Evolutionary conservation across 768 basidiomycete species (phyloP).

Genomic region (Boletus insuetus): DNA sequence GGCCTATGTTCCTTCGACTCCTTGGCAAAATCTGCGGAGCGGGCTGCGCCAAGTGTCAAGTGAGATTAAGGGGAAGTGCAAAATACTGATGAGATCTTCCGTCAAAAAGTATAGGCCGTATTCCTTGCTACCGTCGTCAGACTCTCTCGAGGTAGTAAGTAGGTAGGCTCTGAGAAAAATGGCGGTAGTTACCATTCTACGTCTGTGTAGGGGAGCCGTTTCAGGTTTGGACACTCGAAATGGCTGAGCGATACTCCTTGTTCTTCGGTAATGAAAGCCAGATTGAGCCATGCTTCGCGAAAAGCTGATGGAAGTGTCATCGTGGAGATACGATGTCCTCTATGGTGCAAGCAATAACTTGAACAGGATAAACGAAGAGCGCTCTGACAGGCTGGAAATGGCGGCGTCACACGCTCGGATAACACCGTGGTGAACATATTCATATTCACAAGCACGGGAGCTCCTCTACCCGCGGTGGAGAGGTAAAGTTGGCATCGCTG

Average conservation of each 20-base stretch:
- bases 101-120: constrained; percentile 26
- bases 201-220: constrained; percentile 17
- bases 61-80: no score
- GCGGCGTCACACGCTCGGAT: no score
- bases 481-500: constrained; percentile 8
- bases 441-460: constrained; percentile 17
- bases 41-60: no score
- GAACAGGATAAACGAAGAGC: constrained; percentile 17
- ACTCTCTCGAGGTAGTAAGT: constrained; percentile 6
- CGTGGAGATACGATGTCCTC: constrained; percentile 8
- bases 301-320: constrained; percentile 20
- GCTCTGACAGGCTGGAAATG: constrained; percentile 4
- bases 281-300: constrained; percentile 23
- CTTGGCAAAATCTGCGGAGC: no score
- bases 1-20: no score
- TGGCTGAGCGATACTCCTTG: constrained; percentile 13
- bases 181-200: background rate
- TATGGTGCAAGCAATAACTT: constrained; percentile 11
- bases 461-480: background rate
- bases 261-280: constrained; percentile 14
- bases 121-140: background rate
- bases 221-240: constrained; percentile 14
- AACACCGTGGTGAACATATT: no score
- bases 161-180: constrained; percentile 9
- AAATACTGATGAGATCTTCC: constrained; percentile 9